phyloP scores from a whole-genome alignment of 345 rosid genomes.

The Lumnitzera racemosa region DNA sequence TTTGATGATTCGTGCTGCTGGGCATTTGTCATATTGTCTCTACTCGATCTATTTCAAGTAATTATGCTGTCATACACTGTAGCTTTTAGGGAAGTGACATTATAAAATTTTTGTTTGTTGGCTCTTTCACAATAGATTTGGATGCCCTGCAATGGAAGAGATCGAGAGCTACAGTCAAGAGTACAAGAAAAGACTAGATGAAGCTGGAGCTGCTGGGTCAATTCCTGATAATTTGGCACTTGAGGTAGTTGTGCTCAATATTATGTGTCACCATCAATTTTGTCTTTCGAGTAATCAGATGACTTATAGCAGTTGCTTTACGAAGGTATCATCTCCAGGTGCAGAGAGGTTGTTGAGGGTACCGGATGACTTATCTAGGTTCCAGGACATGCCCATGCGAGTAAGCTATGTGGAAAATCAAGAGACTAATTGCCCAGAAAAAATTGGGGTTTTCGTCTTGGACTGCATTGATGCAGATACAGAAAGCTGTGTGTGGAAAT shows the following conservation, averaged over 20 bases:
- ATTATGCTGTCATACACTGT: background rate
- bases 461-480: conserved; percentile 53
- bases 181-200: conserved; percentile 71
- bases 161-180: conserved; percentile 61
- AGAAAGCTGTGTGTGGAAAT: conserved; percentile 64
- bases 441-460: conserved; percentile 49
- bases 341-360: conserved; percentile 78
- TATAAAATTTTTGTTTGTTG: background rate
- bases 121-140: conserved; percentile 42
- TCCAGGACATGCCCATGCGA: conserved; percentile 65
- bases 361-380: conserved; percentile 61
- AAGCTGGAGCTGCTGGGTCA: conserved; percentile 51
- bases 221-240: conserved; percentile 79
- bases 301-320: conserved; percentile 2
- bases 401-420: conserved; percentile 46
- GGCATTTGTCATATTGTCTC: too few relatives aligned
- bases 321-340: conserved; percentile 85
- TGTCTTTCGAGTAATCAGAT: too few relatives aligned
- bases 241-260: conserved; percentile 38
- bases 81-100: background rate
- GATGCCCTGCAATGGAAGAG: conserved; percentile 81
- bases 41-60: background rate
- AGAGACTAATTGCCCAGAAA: conserved; percentile 29
- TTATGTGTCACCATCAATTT: background rate
- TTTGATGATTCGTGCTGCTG: too few relatives aligned